Percentiles rank a stretch among this genome's conserved stretches.
These are phyloP conservation scores for Pseudogymnoascus sp. DNA, from an alignment of 2,329 filamentous ascomycete genomes.

Conservation along the genomic window DNA sequence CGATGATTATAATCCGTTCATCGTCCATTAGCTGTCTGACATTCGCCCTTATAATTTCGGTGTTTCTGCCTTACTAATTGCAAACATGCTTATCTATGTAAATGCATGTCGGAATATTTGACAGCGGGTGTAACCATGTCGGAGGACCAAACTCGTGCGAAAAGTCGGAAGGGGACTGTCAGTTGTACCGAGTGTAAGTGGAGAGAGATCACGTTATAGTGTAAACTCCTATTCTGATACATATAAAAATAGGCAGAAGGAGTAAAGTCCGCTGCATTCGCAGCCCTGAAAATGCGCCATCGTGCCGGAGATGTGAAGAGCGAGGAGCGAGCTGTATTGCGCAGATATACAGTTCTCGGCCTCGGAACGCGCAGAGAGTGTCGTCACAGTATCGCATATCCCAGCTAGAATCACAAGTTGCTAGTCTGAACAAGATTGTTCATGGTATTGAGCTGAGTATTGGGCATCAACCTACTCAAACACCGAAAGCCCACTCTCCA, in stretches of 20 bases:
- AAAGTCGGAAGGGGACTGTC: conserved; percentile 24
- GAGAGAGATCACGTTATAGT: neutral
- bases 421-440: conserved; percentile 18
- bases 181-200: conserved; percentile 27
- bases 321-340: conserved; percentile 18
- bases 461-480: conserved; percentile 11
- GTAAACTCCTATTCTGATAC: conserved; percentile 10
- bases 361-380: conserved; percentile 13
- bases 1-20: neutral
- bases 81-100: neutral
- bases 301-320: conserved; percentile 20
- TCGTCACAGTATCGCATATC: conserved; percentile 21
- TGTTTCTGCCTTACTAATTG: neutral
- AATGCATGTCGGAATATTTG: neutral
- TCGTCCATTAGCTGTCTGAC: neutral
- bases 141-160: conserved; percentile 12
- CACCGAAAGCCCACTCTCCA: neutral
- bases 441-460: conserved; percentile 17
- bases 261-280: conserved; percentile 29
- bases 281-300: conserved; percentile 19
- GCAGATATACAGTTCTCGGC: conserved; percentile 18
- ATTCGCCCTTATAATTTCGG: neutral
- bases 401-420: conserved; percentile 19
- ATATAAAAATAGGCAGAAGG: conserved; percentile 21
- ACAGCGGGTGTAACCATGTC: conserved; percentile 11